These are phyloP conservation scores for Hypomontagnella monticulosa DNA, from an alignment of 495 filamentous ascomycete species.

Conservation along the genomic window DNA sequence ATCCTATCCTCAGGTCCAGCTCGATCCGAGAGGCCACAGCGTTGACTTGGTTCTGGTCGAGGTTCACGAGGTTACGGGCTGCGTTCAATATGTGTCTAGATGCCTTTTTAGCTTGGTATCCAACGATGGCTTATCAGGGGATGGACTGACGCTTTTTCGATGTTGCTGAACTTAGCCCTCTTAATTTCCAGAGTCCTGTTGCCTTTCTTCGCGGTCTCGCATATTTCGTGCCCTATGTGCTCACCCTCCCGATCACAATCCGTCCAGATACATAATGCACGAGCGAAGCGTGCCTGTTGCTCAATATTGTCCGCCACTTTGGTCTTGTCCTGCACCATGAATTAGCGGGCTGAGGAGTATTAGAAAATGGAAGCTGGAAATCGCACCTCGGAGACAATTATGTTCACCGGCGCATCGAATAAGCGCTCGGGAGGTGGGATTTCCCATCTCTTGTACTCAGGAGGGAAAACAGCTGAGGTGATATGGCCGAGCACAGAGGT, in stretches of 20 bases:
- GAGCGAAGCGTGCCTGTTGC: conserved; percentile 72
- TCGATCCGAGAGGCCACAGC: conserved; percentile 92
- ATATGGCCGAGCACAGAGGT: conserved; percentile 91
- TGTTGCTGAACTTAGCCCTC: conserved; percentile 92
- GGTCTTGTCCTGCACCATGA: conserved; percentile 70
- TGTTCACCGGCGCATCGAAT: conserved; percentile 82
- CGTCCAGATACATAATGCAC: conserved; percentile 92
- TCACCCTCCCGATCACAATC: conserved; percentile 99
- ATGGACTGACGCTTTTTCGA: conserved; percentile 80
- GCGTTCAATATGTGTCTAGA: conserved; percentile 82
- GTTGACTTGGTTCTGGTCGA: conserved; percentile 87
- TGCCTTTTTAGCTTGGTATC: conserved; percentile 25
- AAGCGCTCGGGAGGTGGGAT: conserved; percentile 79
- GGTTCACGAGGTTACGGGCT: conserved; percentile 74
- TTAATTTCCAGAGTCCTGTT: conserved; percentile 82
- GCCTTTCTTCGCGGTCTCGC: conserved; percentile 76
- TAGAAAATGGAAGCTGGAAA: neutral
- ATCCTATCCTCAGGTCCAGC: conserved; percentile 90
- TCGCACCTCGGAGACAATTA: conserved; percentile 69
- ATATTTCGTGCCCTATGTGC: conserved; percentile 93
- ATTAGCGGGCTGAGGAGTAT: conserved; percentile 25
- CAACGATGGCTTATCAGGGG: neutral
- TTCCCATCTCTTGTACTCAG: conserved; percentile 77
- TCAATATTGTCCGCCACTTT: conserved; percentile 87
- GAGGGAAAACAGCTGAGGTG: conserved; percentile 74